Evolutionary conservation across 1,284 basidiomycete genomes (phyloP), one percentile per base, ranked within the genome.

Genomic region (Leccinum glutinopallens): DNA sequence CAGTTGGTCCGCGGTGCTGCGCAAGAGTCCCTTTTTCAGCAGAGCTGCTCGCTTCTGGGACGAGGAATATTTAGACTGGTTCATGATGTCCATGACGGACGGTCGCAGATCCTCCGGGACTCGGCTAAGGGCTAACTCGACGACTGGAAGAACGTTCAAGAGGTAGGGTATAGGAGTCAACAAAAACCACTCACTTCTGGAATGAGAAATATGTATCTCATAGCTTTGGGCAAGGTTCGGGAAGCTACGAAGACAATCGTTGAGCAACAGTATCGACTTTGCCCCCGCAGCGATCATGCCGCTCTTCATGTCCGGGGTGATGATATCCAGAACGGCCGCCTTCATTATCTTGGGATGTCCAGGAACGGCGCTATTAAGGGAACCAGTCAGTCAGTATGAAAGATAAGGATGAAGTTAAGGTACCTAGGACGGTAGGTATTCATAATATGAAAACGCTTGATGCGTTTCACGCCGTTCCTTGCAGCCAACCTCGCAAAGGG

Each of bases 371-470:
- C 89, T 91, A 67, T 4, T 39, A 39, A 51, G 29, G 29, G 29
- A 73, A 41, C 43, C 25, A 9, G 7, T 10, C 4, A 19, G 13
- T 15, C n/a, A 2, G 19, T 39, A 46, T 13, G 41, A 2, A 1
- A 25, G 10, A 41, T 3, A 1, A n/a, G 5, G 2, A 49, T 49
- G 51, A 4, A 2, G 2, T 60, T 8, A 58, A 77, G 79, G 55
- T 70, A 90, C 90, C 82, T 87, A 2, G 88, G 84, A 53, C 83
- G 79, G 73, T 88, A 95, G 10, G 88, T 86, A 66, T 90, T 85
- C 35, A 88, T 84, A 39, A 97, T 89, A 76, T 95, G 91, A 78
- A 92, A 97, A 17, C 96, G 85, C 78, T 98, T 98, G 76, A 97
- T 94, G 53, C 96, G 82, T 69, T 86, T 87, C 59, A 87, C 84